Evolutionary conservation across 106 monocot species (phyloP).

Genomic region (Phalaenopsis equestris): DNA sequence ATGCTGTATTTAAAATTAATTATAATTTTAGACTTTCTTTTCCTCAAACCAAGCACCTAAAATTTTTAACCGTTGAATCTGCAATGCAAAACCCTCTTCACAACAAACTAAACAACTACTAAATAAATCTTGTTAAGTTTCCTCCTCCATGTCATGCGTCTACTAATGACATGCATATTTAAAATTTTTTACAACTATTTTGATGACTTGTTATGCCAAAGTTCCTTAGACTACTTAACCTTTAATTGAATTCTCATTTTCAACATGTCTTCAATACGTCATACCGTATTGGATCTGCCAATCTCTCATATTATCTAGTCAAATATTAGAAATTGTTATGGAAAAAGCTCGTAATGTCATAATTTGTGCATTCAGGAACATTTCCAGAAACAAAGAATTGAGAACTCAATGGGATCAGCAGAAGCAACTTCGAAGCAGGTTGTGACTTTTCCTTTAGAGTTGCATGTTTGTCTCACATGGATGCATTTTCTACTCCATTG

Average conservation of each 20-base stretch:
- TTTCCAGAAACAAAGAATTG: conserved; percentile 88
- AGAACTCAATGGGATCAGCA: conserved; percentile 77
- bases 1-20: too few species aligned
- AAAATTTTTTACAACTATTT: background rate
- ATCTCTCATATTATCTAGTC: background rate
- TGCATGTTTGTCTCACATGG: background rate
- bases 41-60: too few species aligned
- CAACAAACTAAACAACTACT: too few species aligned
- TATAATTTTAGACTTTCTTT: too few species aligned
- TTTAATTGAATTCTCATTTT: background rate
- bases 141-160: too few species aligned
- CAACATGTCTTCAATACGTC: background rate
- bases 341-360: background rate
- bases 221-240: background rate
- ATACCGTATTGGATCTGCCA: background rate
- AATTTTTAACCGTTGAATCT: too few species aligned
- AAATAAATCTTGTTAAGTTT: too few species aligned
- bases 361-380: conserved; percentile 55
- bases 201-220: background rate
- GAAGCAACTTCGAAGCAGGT: conserved; percentile 88
- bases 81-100: too few species aligned
- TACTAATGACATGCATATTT: too few species aligned
- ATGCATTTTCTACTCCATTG: background rate
- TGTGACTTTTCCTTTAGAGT: background rate
- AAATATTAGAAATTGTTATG: background rate